Base-by-base conservation (phyloP, 2,329 filamentous ascomycete species). In the Colletotrichum spaethianum region DNA sequence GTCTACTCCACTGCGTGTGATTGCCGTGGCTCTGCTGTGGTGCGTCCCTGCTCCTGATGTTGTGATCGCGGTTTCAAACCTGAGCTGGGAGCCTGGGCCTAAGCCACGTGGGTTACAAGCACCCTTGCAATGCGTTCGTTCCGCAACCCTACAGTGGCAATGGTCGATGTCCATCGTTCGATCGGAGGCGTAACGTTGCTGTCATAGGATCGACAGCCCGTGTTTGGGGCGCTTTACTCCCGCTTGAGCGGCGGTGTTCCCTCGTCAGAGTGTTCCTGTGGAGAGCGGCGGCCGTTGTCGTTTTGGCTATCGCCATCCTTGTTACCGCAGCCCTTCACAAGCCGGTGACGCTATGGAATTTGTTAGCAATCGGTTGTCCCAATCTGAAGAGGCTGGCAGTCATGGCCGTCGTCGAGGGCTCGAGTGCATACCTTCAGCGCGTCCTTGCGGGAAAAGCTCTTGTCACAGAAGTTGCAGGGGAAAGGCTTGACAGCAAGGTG, bases 361-460 rank as follows among this genome's bases (percentile, higher is more conserved):
- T 79, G 42, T 72, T 44, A 68, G 69, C 52, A 36, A 14, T 38
- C 8, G 20, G 26, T n/a, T 8, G 16, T 31, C 20, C 11, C 36
- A n/a, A 26, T 26, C 33, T 7, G 46, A 48, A 38, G 40, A 11
- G 53, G 67, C n/a, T 12, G 18, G 20, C 26, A 2, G 11, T 16
- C 33, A 20, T 16, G 20, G 26, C 3, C 40, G 23, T 23, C 9
- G 18, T 16, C 7, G 11, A 28, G 18, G 18, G 18, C 33, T 60
- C 56, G 52, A 3, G 26, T 46, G 33, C 90, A 77, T 85, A 98
- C 96, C 93, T 98, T 98, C 38, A 99, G 86, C 12, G 96, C 96
- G 82, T 98, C 96, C 81, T 98, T 98, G 72, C 96, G 89, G 3
- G 95, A 98, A 79, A 99, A 99, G 80, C 94, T 96, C 89, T 98